Evolutionary conservation across 2,329 filamentous ascomycete species (phyloP).

Genomic region (Cladophialophora chaetospira): DNA sequence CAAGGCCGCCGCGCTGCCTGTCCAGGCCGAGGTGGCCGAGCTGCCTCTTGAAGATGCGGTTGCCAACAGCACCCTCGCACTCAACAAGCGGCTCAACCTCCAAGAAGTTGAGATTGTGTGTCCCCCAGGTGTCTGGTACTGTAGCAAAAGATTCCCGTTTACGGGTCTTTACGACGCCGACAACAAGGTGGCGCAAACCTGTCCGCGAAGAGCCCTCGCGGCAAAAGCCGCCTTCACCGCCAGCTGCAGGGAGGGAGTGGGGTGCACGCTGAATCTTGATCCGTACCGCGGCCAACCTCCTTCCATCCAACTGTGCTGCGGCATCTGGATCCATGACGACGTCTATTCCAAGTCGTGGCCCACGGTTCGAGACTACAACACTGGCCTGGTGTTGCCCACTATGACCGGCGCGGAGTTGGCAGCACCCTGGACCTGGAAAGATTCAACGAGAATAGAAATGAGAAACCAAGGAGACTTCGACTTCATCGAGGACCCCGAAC

Average conservation of each 20-base stretch:
- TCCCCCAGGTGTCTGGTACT: too few relatives aligned
- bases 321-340: not conserved
- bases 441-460: too few relatives aligned
- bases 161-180: not conserved
- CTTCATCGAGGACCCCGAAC: not conserved
- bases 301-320: not conserved
- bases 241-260: not conserved
- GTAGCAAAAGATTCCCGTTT: too few relatives aligned
- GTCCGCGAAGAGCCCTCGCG: not conserved
- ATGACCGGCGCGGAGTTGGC: too few relatives aligned
- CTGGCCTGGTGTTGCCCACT: not conserved
- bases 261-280: not conserved
- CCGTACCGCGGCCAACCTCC: not conserved
- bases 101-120: not conserved
- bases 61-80: not conserved
- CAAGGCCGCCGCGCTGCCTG: not conserved
- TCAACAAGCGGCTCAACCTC: not conserved
- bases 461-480: too few relatives aligned
- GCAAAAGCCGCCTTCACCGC: not conserved
- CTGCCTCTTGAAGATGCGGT: too few relatives aligned
- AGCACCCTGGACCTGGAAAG: too few relatives aligned
- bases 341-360: not conserved
- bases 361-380: not conserved
- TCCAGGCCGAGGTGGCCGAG: too few relatives aligned
- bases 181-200: not conserved